phyloP scores from a whole-genome alignment of 2,329 filamentous ascomycete species.

The Aspergillus clavatus region DNA sequence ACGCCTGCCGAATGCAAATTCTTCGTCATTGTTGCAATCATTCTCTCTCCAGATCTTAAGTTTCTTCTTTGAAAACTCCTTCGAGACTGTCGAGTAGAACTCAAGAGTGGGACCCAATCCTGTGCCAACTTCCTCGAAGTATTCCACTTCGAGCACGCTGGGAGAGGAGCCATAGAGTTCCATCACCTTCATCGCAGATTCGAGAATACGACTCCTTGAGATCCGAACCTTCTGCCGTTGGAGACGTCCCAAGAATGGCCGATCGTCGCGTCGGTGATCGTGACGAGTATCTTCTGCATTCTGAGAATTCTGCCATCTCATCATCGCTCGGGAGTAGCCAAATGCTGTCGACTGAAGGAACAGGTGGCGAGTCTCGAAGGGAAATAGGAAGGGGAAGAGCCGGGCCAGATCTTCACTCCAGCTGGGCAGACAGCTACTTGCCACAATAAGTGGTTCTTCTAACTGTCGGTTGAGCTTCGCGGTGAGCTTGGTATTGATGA shows the following conservation, averaged over 20 bases:
- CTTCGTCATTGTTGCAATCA: constrained; percentile 64
- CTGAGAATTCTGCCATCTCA: constrained; percentile 91
- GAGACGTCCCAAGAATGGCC: constrained; percentile 82
- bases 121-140: constrained; percentile 97
- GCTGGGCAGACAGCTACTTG: constrained; percentile 88
- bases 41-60: constrained; percentile 94
- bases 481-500: constrained; percentile 97
- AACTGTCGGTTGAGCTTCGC: constrained; percentile 96
- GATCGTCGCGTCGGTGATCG: constrained; percentile 78
- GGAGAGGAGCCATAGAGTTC: constrained; percentile 96
- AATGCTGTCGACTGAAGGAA: constrained; percentile 98
- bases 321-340: constrained; percentile 95
- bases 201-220: constrained; percentile 86
- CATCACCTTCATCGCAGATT: constrained; percentile 98
- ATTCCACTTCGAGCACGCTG: constrained; percentile 93
- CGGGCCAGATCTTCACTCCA: constrained; percentile 96
- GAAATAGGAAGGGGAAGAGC: constrained; percentile 93
- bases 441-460: constrained; percentile 93
- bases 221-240: constrained; percentile 98
- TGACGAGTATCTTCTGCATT: constrained; percentile 72
- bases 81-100: constrained; percentile 96
- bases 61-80: constrained; percentile 96
- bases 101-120: constrained; percentile 92
- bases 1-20: constrained; percentile 77
- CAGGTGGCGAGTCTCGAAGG: constrained; percentile 92